Evolutionary conservation across 495 filamentous ascomycete species (phyloP), one percentile per base, ranked within the genome.

Genomic region (Penicillium salamii): DNA sequence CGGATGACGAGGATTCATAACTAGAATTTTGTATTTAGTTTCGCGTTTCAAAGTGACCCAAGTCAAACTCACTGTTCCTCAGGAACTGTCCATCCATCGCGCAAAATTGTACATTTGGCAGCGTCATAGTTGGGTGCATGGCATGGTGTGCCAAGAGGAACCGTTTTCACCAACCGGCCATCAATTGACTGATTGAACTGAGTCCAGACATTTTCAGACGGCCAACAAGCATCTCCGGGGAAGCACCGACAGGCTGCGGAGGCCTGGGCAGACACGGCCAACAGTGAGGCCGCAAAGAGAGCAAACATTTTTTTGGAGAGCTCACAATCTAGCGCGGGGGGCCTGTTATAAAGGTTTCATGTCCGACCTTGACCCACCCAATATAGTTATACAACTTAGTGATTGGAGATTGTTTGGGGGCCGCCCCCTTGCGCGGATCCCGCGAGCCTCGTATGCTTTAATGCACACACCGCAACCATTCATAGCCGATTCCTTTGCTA

Each of bases 141-240:
- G 56, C 80, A 82, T 3, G 71, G 66, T 0, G 54, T 54, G 2
- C 61, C 77, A 11, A 77, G 31, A 0, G 77, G 76, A 0, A 74
- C 53, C 9, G 75, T 78, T 11, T 66, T 60, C 20, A 80, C 55
- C n/a, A 81, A 55, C 12, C 58, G 55, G 1, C 78, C 78, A 20
- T 57, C 61, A 15, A 78, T 39, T 5, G 74, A 61, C 33, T 58
- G 33, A 42, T 80, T 80, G 19, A 81, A 65, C 3, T 46, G 28
- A 5, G 53, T 26, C 77, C 77, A 81, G n/a, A 58, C 55, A 4
- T 48, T 24, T 1, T 36, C 41, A 5, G 68, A 58, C 3, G 78
- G 78, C 78, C 78, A 81, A 55, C 69, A 69, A 14, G 49, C 11
- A 38, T 81, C 76, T 2, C 62, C 66, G 0, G 74, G 74, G 28